Conservation (phyloP, 345 rosid species). For the Euclidium syriacum region DNA sequence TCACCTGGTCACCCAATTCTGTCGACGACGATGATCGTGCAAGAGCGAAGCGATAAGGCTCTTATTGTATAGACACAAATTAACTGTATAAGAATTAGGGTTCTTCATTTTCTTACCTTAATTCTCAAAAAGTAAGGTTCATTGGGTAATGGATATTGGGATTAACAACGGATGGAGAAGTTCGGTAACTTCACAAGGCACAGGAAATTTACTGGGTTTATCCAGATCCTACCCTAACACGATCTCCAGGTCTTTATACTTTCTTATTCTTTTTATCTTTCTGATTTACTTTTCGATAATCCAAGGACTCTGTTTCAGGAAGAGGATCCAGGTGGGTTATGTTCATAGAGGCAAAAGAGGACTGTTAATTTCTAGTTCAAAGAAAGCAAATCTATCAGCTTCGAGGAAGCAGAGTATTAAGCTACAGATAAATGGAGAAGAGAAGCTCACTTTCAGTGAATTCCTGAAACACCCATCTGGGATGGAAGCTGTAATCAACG, state of each 20-base stretch:
- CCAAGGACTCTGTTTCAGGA: constrained; percentile 15
- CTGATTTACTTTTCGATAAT: neutral
- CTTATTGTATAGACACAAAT: neutral
- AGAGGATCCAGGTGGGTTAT: constrained; percentile 2
- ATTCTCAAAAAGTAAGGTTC: neutral
- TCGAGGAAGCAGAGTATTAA: constrained; percentile 50
- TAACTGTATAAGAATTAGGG: neutral
- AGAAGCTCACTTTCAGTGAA: constrained; percentile 42
- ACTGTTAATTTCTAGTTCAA: constrained; percentile 26
- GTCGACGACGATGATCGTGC: neutral
- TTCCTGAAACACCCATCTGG: constrained; percentile 71
- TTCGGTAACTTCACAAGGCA: neutral
- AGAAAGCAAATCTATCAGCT: constrained; percentile 66
- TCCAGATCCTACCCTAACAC: constrained; percentile 5
- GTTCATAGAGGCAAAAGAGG: neutral
- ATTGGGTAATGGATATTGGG: constrained; percentile 17
- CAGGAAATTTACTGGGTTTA: constrained; percentile 1
- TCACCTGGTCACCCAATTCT: neutral
- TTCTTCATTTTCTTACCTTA: neutral
- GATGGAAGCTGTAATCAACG: constrained; percentile 60
- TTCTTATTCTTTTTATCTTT: neutral
- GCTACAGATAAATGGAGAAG: constrained; percentile 35
- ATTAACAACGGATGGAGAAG: constrained; percentile 18
- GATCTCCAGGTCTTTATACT: constrained; percentile 8
- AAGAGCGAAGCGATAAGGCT: constrained; percentile 5